Conservation (phyloP, 78 protist species). For the Chrysochromulina tobinii region DNA sequence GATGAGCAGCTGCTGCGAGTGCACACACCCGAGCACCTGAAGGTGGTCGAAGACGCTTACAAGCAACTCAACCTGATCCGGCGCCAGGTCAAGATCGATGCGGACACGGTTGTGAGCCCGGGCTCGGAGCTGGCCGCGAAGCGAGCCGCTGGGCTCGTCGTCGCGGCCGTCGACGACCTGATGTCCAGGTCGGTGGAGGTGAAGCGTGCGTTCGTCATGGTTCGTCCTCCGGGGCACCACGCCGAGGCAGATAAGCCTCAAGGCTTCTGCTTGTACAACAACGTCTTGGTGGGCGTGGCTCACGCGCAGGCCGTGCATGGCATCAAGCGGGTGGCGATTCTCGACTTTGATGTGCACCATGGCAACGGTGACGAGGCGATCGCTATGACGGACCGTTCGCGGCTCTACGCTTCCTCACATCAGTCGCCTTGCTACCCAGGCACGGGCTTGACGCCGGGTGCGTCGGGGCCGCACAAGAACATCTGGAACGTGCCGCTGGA, state of each 20-base stretch:
- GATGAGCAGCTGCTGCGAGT: conserved; percentile 7
- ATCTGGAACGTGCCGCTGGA: not conserved
- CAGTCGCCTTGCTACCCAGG: not conserved
- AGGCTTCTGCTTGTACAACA: not conserved
- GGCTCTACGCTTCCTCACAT: not conserved
- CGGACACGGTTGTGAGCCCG: not conserved
- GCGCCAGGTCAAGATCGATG: not conserved
- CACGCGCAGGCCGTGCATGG: not conserved
- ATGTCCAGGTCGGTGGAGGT: not conserved
- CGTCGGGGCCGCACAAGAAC: not conserved
- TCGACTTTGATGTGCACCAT: conserved; percentile 4
- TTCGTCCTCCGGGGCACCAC: not conserved
- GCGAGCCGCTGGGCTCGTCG: not conserved
- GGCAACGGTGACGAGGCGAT: not conserved
- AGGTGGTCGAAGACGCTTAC: not conserved
- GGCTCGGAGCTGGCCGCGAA: not conserved
- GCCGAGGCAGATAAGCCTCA: not conserved
- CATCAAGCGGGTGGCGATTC: not conserved
- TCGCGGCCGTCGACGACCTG: not conserved
- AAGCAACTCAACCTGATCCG: too few species aligned
- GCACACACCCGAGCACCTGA: not conserved
- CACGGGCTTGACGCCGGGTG: not conserved
- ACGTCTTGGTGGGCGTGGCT: not conserved
- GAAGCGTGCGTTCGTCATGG: not conserved
- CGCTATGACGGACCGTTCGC: not conserved